phyloP scores from a whole-genome alignment of 2,329 filamentous ascomycete species.

The Pseudocercospora macadamiae region DNA sequence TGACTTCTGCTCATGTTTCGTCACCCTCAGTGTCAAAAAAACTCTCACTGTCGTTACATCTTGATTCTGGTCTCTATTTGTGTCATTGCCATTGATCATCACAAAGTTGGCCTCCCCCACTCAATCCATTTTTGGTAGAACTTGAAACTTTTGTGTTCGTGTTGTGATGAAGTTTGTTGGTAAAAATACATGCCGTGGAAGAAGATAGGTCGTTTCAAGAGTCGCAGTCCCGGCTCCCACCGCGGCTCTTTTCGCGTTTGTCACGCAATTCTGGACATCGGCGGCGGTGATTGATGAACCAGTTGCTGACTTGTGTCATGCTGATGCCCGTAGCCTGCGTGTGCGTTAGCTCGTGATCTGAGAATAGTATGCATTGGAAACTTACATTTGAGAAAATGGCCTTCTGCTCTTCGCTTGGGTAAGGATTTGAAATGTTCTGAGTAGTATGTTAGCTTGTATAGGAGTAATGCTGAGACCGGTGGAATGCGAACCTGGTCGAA shows the following conservation, averaged over 20 bases:
- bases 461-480: neutral
- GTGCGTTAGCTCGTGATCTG: conserved; percentile 1
- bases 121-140: no score
- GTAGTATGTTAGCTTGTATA: conserved; percentile 2
- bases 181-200: conserved; percentile 11
- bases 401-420: conserved; percentile 44
- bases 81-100: conserved; percentile 1
- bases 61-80: neutral
- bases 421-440: conserved; percentile 43
- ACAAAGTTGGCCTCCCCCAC: neutral
- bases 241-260: conserved; percentile 37
- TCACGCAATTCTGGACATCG: conserved; percentile 43
- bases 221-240: conserved; percentile 21
- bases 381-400: conserved; percentile 39
- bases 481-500: conserved; percentile 37
- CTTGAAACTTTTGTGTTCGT: neutral
- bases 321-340: conserved; percentile 41
- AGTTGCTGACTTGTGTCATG: conserved; percentile 46
- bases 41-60: neutral
- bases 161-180: neutral
- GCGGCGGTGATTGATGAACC: conserved; percentile 45
- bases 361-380: neutral
- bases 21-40: no score
- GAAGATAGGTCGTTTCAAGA: conserved; percentile 11
- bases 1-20: no score